Evolutionary conservation across 2,329 filamentous ascomycete species (phyloP), one percentile per base, ranked within the genome.

Genomic region (Leptosphaerulina australis): DNA sequence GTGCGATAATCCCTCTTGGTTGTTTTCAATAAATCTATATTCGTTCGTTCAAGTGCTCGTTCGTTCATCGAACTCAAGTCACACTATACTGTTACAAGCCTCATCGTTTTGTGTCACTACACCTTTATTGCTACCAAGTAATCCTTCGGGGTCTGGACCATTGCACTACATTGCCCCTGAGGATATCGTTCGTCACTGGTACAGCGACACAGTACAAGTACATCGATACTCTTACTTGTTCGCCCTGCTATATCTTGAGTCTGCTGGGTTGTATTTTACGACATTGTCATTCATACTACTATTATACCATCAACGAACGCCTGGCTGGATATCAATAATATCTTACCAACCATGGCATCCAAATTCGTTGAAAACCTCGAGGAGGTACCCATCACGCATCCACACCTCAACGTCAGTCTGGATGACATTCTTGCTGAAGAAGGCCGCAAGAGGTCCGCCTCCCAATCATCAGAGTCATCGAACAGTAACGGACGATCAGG

Each of bases 281-380:
- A 14, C 35, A 30, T 22, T 12, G 20, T 26, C 21, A 33, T 17
- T 17, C 10, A 36, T 15, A 33, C 28, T 21, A 44, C 39, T 18
- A 30, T 31, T 15, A 24, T 14, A 38, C 14, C 24, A 1, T n/a
- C n/a, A n/a, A n/a, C n/a, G n/a, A n/a, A n/a, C n/a, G n/a, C n/a
- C n/a, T n/a, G n/a, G n/a, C n/a, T n/a, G n/a, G 15, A 4, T 9
- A 15, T 24, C 31, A 28, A 28, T 26, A 18, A 15, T 25, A 33
- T 18, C 22, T 14, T 20, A 35, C 38, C 51, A 47, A 59, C 47
- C 50, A 71, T 72, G 63, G 59, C 66, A 14, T 73, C 70, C 21
- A 72, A 72, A 39, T 74, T 74, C 39, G 68, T 69, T 40, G 71
- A 74, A 44, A 68, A 71, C 56, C 67, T 74, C 45, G 67, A 73